phyloP scores from a whole-genome alignment of 2,329 filamentous ascomycete species.

The Verticillium klebahnii region DNA sequence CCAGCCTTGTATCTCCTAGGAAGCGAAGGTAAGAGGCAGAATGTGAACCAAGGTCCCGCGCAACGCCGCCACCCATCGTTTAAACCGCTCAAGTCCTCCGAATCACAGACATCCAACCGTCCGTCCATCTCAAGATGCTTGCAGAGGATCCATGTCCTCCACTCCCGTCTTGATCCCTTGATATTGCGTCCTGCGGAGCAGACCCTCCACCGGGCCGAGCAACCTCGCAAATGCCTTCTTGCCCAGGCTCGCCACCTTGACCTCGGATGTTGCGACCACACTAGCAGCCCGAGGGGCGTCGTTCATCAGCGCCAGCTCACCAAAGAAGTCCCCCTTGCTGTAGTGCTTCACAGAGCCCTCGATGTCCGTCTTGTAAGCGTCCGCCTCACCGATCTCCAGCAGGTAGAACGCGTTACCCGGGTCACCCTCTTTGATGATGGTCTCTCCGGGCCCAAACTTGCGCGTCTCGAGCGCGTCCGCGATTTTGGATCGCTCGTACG shows the following conservation, averaged over 20 bases:
- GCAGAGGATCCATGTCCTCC: slow-evolving; percentile 64
- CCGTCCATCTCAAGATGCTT: slow-evolving; percentile 19
- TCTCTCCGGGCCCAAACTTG: slow-evolving; percentile 74
- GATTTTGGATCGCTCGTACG: slow-evolving; percentile 95
- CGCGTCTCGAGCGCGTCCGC: slow-evolving; percentile 91
- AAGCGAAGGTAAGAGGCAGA: slow-evolving; percentile 24
- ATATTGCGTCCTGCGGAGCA: slow-evolving; percentile 78
- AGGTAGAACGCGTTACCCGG: slow-evolving; percentile 89
- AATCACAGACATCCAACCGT: slow-evolving; percentile 2
- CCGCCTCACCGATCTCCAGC: slow-evolving; percentile 80
- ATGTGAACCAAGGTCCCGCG: slow-evolving; percentile 14
- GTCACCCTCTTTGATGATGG: slow-evolving; percentile 89
- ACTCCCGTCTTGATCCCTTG: slow-evolving; percentile 56
- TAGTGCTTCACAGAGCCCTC: slow-evolving; percentile 73
- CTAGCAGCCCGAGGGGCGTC: slow-evolving; percentile 91
- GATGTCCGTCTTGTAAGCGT: slow-evolving; percentile 75
- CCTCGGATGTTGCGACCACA: slow-evolving; percentile 75
- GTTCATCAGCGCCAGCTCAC: slow-evolving; percentile 88
- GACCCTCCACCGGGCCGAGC: slow-evolving; percentile 86
- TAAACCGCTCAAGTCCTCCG: slow-evolving; percentile 7
- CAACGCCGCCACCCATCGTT: slow-evolving; percentile 13
- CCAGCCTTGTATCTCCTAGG: slow-evolving; percentile 28
- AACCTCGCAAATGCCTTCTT: slow-evolving; percentile 94
- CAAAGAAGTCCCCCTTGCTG: slow-evolving; percentile 92
- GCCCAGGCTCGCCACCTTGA: slow-evolving; percentile 88